These are phyloP conservation scores for Aspergillus novoparasiticus DNA, from an alignment of 2,329 filamentous ascomycete genomes.

Conservation along the genomic window DNA sequence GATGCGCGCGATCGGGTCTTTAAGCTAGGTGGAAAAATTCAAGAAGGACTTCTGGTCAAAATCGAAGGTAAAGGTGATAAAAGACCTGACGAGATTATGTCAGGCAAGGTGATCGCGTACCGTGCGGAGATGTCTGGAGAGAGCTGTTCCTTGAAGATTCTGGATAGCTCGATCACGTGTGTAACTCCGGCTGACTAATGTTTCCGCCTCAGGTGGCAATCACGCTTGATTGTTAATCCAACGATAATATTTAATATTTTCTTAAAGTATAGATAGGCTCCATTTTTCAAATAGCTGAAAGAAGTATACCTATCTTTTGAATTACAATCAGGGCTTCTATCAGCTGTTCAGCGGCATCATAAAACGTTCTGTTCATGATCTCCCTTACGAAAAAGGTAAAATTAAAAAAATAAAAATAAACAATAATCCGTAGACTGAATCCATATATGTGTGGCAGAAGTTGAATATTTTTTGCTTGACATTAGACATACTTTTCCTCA, in stretches of 20 bases:
- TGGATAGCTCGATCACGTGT: conserved; percentile 33
- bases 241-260: neutral
- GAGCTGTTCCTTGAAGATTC: conserved; percentile 36
- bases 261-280: neutral
- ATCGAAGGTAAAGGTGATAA: neutral
- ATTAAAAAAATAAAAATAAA: too few relatives aligned
- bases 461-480: too few relatives aligned
- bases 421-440: too few relatives aligned
- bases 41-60: neutral
- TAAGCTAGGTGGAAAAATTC: neutral
- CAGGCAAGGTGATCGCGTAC: conserved; percentile 6
- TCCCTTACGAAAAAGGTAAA: too few relatives aligned
- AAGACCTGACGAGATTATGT: neutral
- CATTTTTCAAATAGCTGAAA: neutral
- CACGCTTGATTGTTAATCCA: neutral
- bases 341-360: too few relatives aligned
- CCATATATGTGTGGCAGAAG: too few relatives aligned
- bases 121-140: conserved; percentile 1
- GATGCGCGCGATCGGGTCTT: neutral
- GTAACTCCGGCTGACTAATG: conserved; percentile 31
- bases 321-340: too few relatives aligned
- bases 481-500: too few relatives aligned
- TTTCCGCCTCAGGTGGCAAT: conserved; percentile 22
- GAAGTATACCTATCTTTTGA: neutral
- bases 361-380: too few relatives aligned